Evolutionary conservation across 2,329 filamentous ascomycete genomes (phyloP).

Genomic region (Pseudopyrenochaeta lycopersici): DNA sequence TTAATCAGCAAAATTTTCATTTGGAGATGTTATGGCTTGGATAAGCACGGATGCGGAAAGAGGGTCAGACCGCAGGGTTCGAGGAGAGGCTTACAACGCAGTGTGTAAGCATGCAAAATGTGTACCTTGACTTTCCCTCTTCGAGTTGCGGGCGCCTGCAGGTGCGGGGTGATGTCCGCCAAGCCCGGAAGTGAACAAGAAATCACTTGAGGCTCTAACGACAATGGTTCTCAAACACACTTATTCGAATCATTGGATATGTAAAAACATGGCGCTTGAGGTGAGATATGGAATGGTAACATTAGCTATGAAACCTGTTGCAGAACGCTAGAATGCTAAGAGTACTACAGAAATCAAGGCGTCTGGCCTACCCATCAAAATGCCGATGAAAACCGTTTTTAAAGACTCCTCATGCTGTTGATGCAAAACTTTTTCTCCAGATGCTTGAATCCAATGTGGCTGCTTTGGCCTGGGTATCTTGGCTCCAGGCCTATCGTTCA

Average conservation of each 20-base stretch:
- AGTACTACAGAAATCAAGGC: conserved; percentile 8
- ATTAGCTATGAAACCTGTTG: background rate
- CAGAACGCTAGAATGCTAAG: conserved; percentile 28
- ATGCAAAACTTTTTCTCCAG: conserved; percentile 24
- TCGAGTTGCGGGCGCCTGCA: conserved; percentile 8
- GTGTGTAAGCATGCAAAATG: conserved; percentile 24
- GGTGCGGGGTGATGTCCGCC: conserved; percentile 23
- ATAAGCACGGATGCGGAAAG: conserved; percentile 4
- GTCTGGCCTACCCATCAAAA: conserved; percentile 19
- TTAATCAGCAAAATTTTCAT: background rate
- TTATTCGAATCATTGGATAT: too few relatives aligned
- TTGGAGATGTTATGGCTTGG: background rate
- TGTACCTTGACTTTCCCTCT: conserved; percentile 18
- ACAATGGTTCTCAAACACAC: too few relatives aligned
- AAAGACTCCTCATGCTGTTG: conserved; percentile 11
- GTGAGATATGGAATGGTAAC: background rate
- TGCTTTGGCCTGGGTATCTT: conserved; percentile 43
- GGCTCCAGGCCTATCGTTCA: conserved; percentile 44
- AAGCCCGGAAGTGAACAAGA: conserved; percentile 2
- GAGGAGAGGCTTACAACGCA: conserved; percentile 9
- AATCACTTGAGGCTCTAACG: background rate
- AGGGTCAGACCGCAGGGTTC: conserved; percentile 1
- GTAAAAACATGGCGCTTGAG: background rate
- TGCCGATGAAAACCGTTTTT: conserved; percentile 19
- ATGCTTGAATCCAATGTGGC: conserved; percentile 32